phyloP scores from a whole-genome alignment of 352 stramenopile species.

The Pythium phragmiticola region DNA sequence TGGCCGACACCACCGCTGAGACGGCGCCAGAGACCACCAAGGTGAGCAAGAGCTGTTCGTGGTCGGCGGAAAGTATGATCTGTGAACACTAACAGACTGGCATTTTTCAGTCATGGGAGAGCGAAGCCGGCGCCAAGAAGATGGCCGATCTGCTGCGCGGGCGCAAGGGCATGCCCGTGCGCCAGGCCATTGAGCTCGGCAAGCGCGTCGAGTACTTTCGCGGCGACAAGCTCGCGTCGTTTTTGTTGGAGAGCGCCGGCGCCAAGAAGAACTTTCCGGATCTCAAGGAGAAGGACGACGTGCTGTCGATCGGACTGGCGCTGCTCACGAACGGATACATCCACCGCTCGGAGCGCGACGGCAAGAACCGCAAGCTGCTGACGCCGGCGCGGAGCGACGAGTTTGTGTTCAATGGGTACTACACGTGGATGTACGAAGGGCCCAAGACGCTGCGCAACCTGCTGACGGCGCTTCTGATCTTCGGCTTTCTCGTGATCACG shows the following conservation, averaged over 20 bases:
- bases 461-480: slow-evolving; percentile 96
- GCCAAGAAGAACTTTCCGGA: slow-evolving; percentile 85
- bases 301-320: slow-evolving; percentile 63
- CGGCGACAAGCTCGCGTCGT: slow-evolving; percentile 86
- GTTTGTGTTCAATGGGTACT: slow-evolving; percentile 96
- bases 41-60: neutral
- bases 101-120: slow-evolving; percentile 56
- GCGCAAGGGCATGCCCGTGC: slow-evolving; percentile 85
- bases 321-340: slow-evolving; percentile 85
- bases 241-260: slow-evolving; percentile 72
- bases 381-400: slow-evolving; percentile 83
- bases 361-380: slow-evolving; percentile 87
- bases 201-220: slow-evolving; percentile 93
- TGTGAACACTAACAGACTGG: neutral
- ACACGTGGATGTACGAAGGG: slow-evolving; percentile 99
- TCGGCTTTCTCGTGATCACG: slow-evolving; percentile 96
- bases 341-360: slow-evolving; percentile 84
- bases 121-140: slow-evolving; percentile 68
- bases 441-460: slow-evolving; percentile 98
- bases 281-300: slow-evolving; percentile 79
- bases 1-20: slow-evolving; percentile 9
- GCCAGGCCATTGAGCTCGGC: slow-evolving; percentile 87
- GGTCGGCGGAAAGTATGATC: neutral
- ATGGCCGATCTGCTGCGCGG: slow-evolving; percentile 84
- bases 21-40: slow-evolving; percentile 8